Conservation (phyloP, 345 rosid species). For the Tarenaya hassleriana region DNA sequence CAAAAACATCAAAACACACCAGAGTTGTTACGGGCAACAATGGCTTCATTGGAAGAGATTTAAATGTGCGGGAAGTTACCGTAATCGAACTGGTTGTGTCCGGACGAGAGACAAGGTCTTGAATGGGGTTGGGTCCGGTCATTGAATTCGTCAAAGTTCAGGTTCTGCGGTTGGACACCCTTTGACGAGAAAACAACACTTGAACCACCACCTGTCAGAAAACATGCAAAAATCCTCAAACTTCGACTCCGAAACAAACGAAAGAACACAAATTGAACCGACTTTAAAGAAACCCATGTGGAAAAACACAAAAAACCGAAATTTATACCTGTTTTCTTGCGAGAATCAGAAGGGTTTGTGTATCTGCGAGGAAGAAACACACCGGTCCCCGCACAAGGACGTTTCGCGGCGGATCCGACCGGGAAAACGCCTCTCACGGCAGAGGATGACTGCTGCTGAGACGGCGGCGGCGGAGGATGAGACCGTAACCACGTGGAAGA, state of each 20-base stretch:
- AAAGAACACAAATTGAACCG: conserved; percentile 1
- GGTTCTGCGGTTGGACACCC: conserved; percentile 48
- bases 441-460: conserved; percentile 3
- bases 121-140: conserved; percentile 27
- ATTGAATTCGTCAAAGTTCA: conserved; percentile 29
- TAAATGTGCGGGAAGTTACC: conserved; percentile 13
- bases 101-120: conserved; percentile 19
- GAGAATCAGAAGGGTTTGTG: conserved; percentile 36
- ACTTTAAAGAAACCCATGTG: background rate
- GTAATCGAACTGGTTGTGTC: background rate
- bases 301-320: background rate
- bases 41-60: too few species aligned
- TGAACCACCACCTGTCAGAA: conserved; percentile 27
- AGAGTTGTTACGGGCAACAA: too few species aligned
- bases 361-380: conserved; percentile 72
- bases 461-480: conserved; percentile 38
- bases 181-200: conserved; percentile 39
- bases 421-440: conserved; percentile 28
- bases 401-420: conserved; percentile 33
- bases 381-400: conserved; percentile 63
- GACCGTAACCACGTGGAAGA: conserved; percentile 26
- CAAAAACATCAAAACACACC: background rate
- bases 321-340: conserved; percentile 54
- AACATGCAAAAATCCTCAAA: background rate
- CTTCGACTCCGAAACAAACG: conserved; percentile 4